phyloP scores from a whole-genome alignment of 352 stramenopile species.

The Phytopythium mirpurense region DNA sequence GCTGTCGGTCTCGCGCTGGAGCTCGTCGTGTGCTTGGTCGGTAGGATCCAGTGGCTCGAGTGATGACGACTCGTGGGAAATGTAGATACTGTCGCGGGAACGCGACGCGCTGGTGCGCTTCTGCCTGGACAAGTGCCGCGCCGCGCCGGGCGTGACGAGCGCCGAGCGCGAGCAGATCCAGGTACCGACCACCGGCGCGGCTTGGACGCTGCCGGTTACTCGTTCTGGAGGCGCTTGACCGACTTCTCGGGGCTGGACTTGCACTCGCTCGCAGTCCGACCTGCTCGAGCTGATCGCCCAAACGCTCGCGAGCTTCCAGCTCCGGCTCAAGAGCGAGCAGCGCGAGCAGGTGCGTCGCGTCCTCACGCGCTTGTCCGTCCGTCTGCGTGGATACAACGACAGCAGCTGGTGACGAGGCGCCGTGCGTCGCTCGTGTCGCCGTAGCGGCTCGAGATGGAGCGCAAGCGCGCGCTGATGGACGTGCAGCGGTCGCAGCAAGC shows the following conservation, averaged over 20 bases:
- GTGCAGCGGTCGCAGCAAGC: neutral
- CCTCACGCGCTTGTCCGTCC: too few relatives aligned
- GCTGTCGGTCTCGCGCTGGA: too few relatives aligned
- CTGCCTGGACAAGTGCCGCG: constrained; percentile 3
- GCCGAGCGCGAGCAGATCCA: neutral
- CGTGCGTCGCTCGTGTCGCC: too few relatives aligned
- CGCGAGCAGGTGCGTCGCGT: neutral
- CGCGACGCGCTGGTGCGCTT: neutral
- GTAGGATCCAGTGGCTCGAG: too few relatives aligned
- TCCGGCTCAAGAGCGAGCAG: neutral
- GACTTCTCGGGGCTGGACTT: too few relatives aligned
- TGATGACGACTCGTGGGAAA: too few relatives aligned
- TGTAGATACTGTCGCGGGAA: neutral
- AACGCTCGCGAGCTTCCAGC: neutral
- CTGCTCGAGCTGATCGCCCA: neutral
- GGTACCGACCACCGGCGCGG: neutral
- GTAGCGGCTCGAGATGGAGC: neutral
- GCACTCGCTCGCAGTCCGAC: neutral
- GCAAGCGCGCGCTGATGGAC: neutral
- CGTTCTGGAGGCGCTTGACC: too few relatives aligned
- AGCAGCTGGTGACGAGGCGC: too few relatives aligned
- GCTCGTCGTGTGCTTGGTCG: too few relatives aligned
- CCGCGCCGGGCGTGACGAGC: neutral
- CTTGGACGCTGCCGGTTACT: neutral
- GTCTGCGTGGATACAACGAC: too few relatives aligned